Evolutionary conservation across 768 basidiomycete genomes (phyloP).

Genomic region (Hericium coralloides): DNA sequence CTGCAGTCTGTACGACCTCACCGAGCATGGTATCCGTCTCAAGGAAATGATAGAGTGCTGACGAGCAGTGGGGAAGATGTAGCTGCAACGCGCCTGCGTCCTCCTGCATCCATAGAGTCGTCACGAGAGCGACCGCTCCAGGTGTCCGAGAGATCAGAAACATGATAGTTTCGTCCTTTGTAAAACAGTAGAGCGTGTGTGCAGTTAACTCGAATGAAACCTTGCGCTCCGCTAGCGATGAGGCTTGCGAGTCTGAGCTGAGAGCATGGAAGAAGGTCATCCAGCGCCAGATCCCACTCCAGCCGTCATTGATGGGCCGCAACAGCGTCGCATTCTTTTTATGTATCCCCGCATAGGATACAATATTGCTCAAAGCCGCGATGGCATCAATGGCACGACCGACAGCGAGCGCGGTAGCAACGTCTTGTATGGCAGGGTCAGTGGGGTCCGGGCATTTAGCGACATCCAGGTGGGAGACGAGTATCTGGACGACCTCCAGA

Average conservation of each 20-base stretch:
- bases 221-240: constrained; percentile 12
- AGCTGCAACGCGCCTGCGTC: constrained; percentile 16
- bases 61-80: constrained; percentile 21
- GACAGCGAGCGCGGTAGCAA: constrained; percentile 1
- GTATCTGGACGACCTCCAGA: not conserved
- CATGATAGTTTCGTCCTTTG: constrained; percentile 20
- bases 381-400: constrained; percentile 26
- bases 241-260: constrained; percentile 15
- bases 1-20: constrained; percentile 21
- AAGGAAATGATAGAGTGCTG: constrained; percentile 21
- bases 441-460: not conserved
- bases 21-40: constrained; percentile 17
- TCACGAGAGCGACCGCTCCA: constrained; percentile 27
- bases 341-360: constrained; percentile 16
- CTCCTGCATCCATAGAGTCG: constrained; percentile 27
- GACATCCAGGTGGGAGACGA: not conserved
- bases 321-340: constrained; percentile 14
- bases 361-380: constrained; percentile 25
- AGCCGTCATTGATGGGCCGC: constrained; percentile 19
- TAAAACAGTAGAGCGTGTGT: constrained; percentile 21
- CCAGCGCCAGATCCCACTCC: constrained; percentile 31
- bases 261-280: constrained; percentile 24
- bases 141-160: constrained; percentile 23
- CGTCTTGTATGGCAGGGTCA: not conserved
- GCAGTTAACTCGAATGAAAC: constrained; percentile 23